Conservation (phyloP, 768 basidiomycete species). For the Mycena filopes region DNA sequence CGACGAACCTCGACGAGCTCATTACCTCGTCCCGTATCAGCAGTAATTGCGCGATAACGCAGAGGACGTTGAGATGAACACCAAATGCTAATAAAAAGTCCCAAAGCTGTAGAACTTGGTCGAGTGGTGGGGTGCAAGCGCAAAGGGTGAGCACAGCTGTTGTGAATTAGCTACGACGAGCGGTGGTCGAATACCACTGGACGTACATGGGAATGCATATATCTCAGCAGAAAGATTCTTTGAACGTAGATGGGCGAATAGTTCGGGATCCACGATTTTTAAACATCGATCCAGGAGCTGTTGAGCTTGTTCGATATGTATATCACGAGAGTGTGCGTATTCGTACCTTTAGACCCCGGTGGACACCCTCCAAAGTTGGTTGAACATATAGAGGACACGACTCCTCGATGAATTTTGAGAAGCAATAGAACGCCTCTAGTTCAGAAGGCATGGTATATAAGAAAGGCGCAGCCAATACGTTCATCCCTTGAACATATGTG, state of each 20-base stretch:
- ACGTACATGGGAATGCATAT: constrained; percentile 96
- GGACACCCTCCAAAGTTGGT: constrained; percentile 95
- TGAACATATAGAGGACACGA: constrained; percentile 97
- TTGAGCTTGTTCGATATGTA: background rate
- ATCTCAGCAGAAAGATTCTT: constrained; percentile 96
- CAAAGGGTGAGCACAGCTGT: constrained; percentile 93
- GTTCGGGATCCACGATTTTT: constrained; percentile 88
- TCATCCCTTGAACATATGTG: constrained; percentile 99
- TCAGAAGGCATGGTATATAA: constrained; percentile 98
- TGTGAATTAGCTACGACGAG: constrained; percentile 15
- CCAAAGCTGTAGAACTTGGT: constrained; percentile 95
- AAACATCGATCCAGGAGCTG: constrained; percentile 94
- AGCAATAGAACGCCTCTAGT: constrained; percentile 98
- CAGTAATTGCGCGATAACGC: constrained; percentile 94
- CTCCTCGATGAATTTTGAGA: constrained; percentile 94
- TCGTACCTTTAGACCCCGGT: constrained; percentile 89
- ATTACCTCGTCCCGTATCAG: constrained; percentile 93
- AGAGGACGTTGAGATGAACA: constrained; percentile 94
- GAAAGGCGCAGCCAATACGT: constrained; percentile 97
- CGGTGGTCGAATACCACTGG: background rate
- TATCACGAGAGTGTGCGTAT: background rate
- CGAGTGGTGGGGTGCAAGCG: constrained; percentile 95
- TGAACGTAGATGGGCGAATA: constrained; percentile 82
- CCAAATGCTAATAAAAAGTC: constrained; percentile 98
- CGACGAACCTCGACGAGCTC: constrained; percentile 79